Conservation (phyloP, 2,329 filamentous ascomycete genomes). For the Exophiala sideris region DNA sequence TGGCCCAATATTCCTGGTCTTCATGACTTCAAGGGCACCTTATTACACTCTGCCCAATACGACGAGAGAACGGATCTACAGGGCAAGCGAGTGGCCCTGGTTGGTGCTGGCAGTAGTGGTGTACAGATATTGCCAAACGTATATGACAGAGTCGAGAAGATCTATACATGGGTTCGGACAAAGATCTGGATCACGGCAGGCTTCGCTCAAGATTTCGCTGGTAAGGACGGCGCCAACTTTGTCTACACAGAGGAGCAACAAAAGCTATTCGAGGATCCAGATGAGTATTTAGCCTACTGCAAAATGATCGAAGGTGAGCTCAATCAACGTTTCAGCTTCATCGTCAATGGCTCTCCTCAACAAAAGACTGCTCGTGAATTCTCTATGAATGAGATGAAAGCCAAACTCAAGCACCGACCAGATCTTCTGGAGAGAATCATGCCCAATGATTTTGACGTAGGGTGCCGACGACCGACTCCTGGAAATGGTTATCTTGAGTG, state of each 20-base stretch:
- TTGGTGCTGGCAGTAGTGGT: slow-evolving; percentile 28
- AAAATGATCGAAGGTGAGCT: slow-evolving; percentile 26
- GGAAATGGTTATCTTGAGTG: slow-evolving; percentile 27
- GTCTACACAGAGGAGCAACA: slow-evolving; percentile 23
- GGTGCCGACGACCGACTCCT: slow-evolving; percentile 29
- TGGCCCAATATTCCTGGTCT: slow-evolving; percentile 39
- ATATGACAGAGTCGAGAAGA: slow-evolving; percentile 35
- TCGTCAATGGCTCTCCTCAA: slow-evolving; percentile 14
- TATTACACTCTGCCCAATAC: slow-evolving; percentile 36
- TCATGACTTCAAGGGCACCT: slow-evolving; percentile 34
- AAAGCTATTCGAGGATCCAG: slow-evolving; percentile 19
- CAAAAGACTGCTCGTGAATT: slow-evolving; percentile 15
- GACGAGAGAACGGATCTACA: slow-evolving; percentile 30
- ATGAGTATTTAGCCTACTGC: slow-evolving; percentile 19
- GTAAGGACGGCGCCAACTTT: slow-evolving; percentile 26
- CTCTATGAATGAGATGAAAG: slow-evolving; percentile 27
- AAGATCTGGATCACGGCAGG: slow-evolving; percentile 32
- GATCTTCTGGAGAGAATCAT: slow-evolving; percentile 29
- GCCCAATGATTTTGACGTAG: slow-evolving; percentile 27
- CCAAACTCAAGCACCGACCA: slow-evolving; percentile 22
- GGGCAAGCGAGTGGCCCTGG: slow-evolving; percentile 27
- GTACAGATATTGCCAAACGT: slow-evolving; percentile 36
- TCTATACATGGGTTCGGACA: slow-evolving; percentile 32
- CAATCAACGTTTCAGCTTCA: slow-evolving; percentile 21
- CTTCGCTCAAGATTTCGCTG: slow-evolving; percentile 26